A percentile compares a stretch with the other conserved stretches of the same genome.
These are phyloP conservation scores for Malania oleifera DNA, from an alignment of 164 flowering plant species.

Conservation along the genomic window DNA sequence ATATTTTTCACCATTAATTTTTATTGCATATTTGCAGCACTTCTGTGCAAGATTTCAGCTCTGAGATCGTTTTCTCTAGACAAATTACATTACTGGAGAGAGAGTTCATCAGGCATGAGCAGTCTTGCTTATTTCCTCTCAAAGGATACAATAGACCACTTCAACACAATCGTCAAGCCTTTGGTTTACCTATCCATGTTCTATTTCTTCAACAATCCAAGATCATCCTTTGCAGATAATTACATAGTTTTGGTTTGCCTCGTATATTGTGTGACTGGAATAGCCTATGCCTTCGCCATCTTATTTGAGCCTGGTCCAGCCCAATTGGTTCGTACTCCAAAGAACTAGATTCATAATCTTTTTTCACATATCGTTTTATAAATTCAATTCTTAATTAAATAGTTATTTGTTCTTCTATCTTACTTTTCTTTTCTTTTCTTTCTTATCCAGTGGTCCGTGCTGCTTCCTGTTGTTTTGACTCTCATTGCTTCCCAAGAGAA, in stretches of 20 bases:
- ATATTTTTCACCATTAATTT: constrained; percentile 10
- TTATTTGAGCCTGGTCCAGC: constrained; percentile 76
- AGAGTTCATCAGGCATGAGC: constrained; percentile 87
- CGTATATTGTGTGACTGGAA: constrained; percentile 93
- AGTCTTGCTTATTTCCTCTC: constrained; percentile 80
- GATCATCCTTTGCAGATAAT: constrained; percentile 75
- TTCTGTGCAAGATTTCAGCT: constrained; percentile 78
- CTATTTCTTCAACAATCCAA: constrained; percentile 95
- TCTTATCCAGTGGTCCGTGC: constrained; percentile 81
- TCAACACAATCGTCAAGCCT: constrained; percentile 81
- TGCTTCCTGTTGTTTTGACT: constrained; percentile 93
- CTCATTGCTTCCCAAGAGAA: constrained; percentile 67
- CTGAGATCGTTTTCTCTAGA: constrained; percentile 90
- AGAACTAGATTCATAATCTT: too few relatives aligned
- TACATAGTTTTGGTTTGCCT: constrained; percentile 76
- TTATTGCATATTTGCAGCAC: constrained; percentile 59
- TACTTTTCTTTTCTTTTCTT: neutral
- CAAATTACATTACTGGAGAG: constrained; percentile 88
- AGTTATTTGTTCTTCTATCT: constrained; percentile 5
- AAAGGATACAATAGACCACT: constrained; percentile 82
- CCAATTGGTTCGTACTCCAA: constrained; percentile 86
- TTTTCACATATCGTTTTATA: too few relatives aligned
- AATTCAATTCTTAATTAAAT: too few relatives aligned
- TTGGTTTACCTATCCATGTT: constrained; percentile 93
- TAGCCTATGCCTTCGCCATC: constrained; percentile 82